Conservation (phyloP, 2,329 filamentous ascomycete genomes). For the Curvularia eragrostidis region DNA sequence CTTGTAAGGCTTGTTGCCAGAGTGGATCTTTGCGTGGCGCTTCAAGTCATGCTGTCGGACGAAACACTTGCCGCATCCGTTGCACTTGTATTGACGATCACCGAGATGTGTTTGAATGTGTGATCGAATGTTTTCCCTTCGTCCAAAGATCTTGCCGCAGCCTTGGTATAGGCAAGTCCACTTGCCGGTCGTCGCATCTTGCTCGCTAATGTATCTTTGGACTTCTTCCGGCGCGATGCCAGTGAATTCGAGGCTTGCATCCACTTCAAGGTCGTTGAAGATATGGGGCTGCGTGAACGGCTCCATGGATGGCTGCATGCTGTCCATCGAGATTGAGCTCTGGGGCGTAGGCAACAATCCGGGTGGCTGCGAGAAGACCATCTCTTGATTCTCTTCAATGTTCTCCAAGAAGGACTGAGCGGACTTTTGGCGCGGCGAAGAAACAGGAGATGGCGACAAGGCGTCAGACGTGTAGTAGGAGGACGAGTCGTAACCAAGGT, state of each 20-base stretch:
- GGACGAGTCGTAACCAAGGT: constrained; percentile 57
- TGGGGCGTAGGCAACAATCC: constrained; percentile 36
- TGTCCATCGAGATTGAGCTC: constrained; percentile 30
- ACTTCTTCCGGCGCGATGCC: constrained; percentile 84
- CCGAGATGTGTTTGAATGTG: constrained; percentile 98
- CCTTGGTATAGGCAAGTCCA: constrained; percentile 64
- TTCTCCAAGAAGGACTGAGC: constrained; percentile 46
- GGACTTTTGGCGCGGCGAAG: constrained; percentile 46
- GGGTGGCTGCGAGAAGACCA: constrained; percentile 42
- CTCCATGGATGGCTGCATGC: constrained; percentile 25
- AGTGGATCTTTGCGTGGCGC: constrained; percentile 96
- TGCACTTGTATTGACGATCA: constrained; percentile 93
- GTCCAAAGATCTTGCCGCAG: constrained; percentile 90
- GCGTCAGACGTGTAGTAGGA: constrained; percentile 60
- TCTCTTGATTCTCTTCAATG: constrained; percentile 44
- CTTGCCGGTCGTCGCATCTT: constrained; percentile 52
- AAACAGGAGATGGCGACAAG: constrained; percentile 53
- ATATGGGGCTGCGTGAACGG: constrained; percentile 29
- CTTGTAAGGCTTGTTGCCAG: constrained; percentile 91
- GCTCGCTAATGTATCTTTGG: constrained; percentile 57
- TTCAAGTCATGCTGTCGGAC: constrained; percentile 97
- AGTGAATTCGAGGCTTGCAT: constrained; percentile 74
- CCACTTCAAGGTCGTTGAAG: constrained; percentile 58
- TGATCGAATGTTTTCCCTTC: constrained; percentile 98
- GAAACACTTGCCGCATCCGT: constrained; percentile 92